phyloP scores from a whole-genome alignment of 192 early-diverging fungal species.

The Chytriomyces sp. region DNA sequence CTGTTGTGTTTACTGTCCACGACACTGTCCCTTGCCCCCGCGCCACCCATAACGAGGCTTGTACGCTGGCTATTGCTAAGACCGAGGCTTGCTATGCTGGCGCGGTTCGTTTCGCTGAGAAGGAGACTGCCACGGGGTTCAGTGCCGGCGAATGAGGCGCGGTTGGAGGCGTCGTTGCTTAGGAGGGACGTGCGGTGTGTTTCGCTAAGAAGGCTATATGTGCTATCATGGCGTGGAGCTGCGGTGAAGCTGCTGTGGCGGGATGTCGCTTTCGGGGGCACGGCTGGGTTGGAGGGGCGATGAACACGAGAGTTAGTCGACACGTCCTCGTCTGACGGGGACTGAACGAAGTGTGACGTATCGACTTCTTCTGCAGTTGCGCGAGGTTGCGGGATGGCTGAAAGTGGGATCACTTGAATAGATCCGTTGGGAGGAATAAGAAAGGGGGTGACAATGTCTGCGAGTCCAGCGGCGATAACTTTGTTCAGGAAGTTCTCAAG shows the following conservation, averaged over 20 bases:
- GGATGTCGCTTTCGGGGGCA: not conserved
- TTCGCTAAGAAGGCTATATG: not conserved
- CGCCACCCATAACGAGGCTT: not conserved
- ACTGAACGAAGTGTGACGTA: not conserved
- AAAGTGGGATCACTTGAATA: not conserved
- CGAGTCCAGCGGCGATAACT: conserved; percentile 3
- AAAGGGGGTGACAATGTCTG: not conserved
- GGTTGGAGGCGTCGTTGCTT: not conserved
- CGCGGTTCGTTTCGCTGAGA: not conserved
- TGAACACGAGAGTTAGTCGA: not conserved
- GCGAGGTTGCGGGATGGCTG: too few species aligned
- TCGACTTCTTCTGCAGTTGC: not conserved
- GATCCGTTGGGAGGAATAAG: not conserved
- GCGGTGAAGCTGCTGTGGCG: not conserved
- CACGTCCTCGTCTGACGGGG: not conserved
- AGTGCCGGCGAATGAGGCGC: not conserved
- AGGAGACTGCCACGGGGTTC: not conserved
- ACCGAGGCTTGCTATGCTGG: not conserved
- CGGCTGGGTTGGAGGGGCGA: not conserved
- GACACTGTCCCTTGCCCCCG: not conserved
- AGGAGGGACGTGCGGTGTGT: not conserved
- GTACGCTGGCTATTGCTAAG: not conserved
- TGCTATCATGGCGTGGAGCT: not conserved
- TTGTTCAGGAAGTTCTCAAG: conserved; percentile 10
- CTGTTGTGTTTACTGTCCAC: too few species aligned